Base-by-base conservation (phyloP, 2,329 filamentous ascomycete species). In the Lasiodiplodia sp. region DNA sequence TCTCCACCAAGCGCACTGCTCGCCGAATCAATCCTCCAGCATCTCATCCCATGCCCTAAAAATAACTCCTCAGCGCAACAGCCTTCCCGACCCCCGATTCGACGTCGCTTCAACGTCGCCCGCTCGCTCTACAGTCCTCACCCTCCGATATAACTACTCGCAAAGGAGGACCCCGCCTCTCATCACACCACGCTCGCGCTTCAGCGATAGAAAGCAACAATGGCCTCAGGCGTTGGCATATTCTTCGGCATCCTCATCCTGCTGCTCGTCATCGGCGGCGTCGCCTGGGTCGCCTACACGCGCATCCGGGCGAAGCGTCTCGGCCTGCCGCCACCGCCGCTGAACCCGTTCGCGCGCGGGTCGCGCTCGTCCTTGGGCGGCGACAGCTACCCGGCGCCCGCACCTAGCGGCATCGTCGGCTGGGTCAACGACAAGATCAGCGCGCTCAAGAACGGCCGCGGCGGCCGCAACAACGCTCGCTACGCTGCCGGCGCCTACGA, bases 401-500 rank as follows among this genome's bases (percentile, higher is more conserved):
- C 74, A 73, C 78, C 87, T 8, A 85, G 88, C 72, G 91, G 92
- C 73, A 80, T 94, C 69, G 78, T 87, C 70, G 91, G 90, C 77
- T 96, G 92, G 92, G 77, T 96, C 79, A 88, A 87, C 75, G 87
- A 91, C 77, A 88, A 89, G 72, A 76, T 92, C 71, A 83, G 84
- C 75, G 83, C 85, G 44, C 82, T 95, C 77, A 88, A 88, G 78
- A 89, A 89, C 78, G 84, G 88, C 74, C 47, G 51, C 21, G 34
- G 51, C 47, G 89, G 89, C 78, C 57, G 47, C 56, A 62, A 34
- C 14, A 55, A 56, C 60, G 23, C 58, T 8, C 88, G 89, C 78
- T 87, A 84, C 49, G 91, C 91, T 0, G 83, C 86, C 1, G 92
- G 91, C 71, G 90, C 90, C 57, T 94, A 93, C 82, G 92, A 94